Base-by-base conservation (phyloP, 495 filamentous ascomycete species). In the Polyplosphaeria fusca region DNA sequence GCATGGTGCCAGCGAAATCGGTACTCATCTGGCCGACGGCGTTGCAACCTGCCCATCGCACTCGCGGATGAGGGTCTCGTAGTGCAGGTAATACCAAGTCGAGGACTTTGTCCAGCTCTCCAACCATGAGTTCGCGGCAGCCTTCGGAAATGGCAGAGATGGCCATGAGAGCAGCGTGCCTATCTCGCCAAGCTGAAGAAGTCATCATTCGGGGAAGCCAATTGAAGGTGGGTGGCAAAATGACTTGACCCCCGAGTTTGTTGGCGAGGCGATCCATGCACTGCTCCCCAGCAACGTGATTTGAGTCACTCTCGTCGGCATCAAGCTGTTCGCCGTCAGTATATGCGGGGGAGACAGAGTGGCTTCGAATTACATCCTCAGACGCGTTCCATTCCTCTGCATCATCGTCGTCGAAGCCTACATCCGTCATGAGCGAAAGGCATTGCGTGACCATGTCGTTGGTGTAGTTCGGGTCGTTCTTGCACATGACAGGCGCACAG, bases 21-120 rank as follows among this genome's bases (percentile, higher is more conserved):
- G 94, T 99, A 72, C 94, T 97, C 94, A 99, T 99, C 70, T 99
- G 94, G 13, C 94, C 94, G 22, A 99, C 77, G n/a, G 94, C 94
- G 68, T 99, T 97, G 75, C 94, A 99, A 30, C 91, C 94, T 26
- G 94, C 94, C 83, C 94, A 99, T 51, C 93, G 86, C 44, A 99
- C 94, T 55, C 94, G 87, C 19, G 94, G 89, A 68, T 97, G 94
- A 37, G 86, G 78, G 61, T 97, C 91, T 57, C 85, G 83, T n/a
- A 99, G 79, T 44, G 92, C 88, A 13, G 94, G 94, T 37, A 96
- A 83, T 37, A 99, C 93, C 22, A 97, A 79, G 43, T 91, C 90
- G 55, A 99, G 77, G 20, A 99, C 92, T 68, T 96, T 89, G 67
- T 88, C 87, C 3, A 99, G 77, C 68, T 99, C 92, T 42, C 87